Evolutionary conservation across 2,329 filamentous ascomycete genomes (phyloP).

Genomic region (Scortechinia acanthostroma): DNA sequence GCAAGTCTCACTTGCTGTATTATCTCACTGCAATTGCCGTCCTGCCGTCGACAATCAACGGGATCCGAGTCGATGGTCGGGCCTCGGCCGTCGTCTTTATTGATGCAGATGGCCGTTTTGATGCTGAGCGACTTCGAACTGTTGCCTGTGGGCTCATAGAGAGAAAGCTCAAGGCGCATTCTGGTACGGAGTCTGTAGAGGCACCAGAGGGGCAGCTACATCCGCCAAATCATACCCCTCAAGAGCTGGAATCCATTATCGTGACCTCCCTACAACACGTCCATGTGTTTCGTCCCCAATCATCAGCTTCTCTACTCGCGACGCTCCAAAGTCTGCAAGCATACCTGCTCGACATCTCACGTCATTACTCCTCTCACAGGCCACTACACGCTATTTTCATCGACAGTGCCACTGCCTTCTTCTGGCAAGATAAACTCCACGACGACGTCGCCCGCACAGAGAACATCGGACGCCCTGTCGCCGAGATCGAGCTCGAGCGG

Average conservation of each 20-base stretch:
- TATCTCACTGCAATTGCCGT: neutral
- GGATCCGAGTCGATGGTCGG: neutral
- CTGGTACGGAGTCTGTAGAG: no score
- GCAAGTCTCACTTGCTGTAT: neutral
- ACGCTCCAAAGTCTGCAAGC: conserved; percentile 34
- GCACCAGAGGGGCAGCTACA: no score
- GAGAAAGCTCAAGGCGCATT: neutral
- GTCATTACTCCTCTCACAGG: conserved; percentile 35
- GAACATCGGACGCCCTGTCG: neutral
- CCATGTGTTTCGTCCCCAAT: conserved; percentile 47
- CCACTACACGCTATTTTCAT: conserved; percentile 39
- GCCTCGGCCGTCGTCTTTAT: neutral
- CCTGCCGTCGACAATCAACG: neutral
- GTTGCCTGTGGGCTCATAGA: neutral
- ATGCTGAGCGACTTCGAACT: neutral
- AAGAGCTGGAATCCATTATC: conserved; percentile 16
- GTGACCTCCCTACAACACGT: conserved; percentile 38
- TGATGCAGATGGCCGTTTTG: neutral
- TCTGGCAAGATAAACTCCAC: conserved; percentile 38
- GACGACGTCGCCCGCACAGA: conserved; percentile 22
- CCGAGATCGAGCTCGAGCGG: neutral
- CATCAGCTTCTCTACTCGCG: conserved; percentile 35
- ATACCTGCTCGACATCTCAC: conserved; percentile 35
- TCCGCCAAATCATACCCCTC: neutral
- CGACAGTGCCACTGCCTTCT: conserved; percentile 44